phyloP scores from a whole-genome alignment of 305 asterid species.

The Coffea humblotiana region DNA sequence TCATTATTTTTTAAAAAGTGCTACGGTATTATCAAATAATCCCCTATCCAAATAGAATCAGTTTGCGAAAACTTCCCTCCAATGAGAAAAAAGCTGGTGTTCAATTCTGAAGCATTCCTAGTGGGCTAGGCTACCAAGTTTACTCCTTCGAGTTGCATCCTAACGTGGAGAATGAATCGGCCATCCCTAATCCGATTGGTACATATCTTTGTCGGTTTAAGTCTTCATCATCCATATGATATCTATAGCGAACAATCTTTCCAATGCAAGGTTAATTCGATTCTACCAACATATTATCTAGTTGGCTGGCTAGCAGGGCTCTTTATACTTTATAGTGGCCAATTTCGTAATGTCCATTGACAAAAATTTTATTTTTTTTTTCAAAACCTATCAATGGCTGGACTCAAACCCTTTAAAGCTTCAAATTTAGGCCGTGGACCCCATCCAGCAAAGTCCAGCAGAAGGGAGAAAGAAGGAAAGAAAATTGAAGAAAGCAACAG shows the following conservation, averaged over 20 bases:
- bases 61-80: too few relatives aligned
- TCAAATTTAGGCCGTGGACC: not conserved
- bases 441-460: not conserved
- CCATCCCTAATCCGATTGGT: not conserved
- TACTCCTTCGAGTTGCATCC: too few relatives aligned
- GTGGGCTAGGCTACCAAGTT: too few relatives aligned
- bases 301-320: not conserved
- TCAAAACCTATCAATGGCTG: not conserved
- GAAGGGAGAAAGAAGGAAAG: not conserved
- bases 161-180: not conserved
- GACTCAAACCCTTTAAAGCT: not conserved
- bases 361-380: too few relatives aligned
- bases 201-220: not conserved
- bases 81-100: too few relatives aligned
- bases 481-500: not conserved
- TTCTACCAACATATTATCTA: not conserved
- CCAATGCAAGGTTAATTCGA: not conserved
- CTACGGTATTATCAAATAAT: too few relatives aligned
- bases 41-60: too few relatives aligned
- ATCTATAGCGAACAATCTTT: not conserved
- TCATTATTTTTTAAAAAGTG: too few relatives aligned
- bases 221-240: not conserved
- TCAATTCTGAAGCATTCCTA: too few relatives aligned
- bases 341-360: constrained; percentile 1
- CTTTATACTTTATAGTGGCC: not conserved